phyloP scores from a whole-genome alignment of 495 filamentous ascomycete genomes.

The Neurospora terricola region DNA sequence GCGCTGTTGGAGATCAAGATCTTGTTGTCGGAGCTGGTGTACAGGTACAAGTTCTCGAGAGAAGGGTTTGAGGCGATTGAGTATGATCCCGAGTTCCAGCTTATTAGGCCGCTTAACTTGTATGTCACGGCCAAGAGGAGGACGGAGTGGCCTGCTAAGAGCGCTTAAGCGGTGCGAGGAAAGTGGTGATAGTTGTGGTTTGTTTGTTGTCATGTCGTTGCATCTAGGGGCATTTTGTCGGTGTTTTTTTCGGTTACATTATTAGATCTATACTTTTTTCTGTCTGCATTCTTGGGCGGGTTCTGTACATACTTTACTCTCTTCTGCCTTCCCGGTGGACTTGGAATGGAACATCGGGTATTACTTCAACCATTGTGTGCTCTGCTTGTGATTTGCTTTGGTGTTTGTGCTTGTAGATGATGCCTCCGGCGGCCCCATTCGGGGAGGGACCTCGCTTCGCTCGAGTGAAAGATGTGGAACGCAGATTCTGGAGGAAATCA shows the following conservation, averaged over 20 bases:
- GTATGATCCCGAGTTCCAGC: slow-evolving; percentile 48
- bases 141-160: slow-evolving; percentile 32
- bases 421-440: neutral
- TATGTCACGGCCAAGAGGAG: slow-evolving; percentile 40
- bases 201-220: neutral
- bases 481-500: neutral
- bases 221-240: neutral
- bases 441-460: neutral
- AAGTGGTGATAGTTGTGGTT: neutral
- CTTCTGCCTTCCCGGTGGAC: neutral
- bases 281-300: neutral
- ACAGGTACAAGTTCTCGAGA: slow-evolving; percentile 39
- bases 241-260: neutral
- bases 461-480: neutral
- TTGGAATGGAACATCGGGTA: neutral
- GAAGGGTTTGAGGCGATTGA: slow-evolving; percentile 32
- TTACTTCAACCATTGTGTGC: neutral
- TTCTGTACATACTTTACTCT: neutral
- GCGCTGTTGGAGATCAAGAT: slow-evolving; percentile 45
- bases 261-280: neutral
- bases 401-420: neutral
- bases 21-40: slow-evolving; percentile 41
- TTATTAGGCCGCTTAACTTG: slow-evolving; percentile 47
- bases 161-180: neutral
- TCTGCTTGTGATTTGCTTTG: neutral